Evolutionary conservation across 306 rosid genomes (phyloP), one percentile per base, ranked within the genome.

Genomic region (Vigna radiata): DNA sequence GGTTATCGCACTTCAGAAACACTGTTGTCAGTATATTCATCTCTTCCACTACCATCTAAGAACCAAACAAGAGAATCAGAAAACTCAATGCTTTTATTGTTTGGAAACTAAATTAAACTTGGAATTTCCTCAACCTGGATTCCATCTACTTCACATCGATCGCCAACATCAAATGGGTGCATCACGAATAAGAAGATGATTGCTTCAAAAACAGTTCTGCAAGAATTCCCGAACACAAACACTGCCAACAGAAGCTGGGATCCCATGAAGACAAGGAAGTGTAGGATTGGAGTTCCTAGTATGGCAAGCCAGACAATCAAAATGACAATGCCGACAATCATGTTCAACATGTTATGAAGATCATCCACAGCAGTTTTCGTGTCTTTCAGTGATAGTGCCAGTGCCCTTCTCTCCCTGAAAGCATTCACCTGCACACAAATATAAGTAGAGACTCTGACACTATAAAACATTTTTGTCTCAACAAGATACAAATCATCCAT

Each of bases 211-310:
- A 83, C 68, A 2, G 88, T 88, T 85, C 77, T 86, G 75, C 92
- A 89, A 27, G 94, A 83, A 84, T 91, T 91, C 33, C 97, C 97
- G 53, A 91, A 91, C 21, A 91, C 65, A 70, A 91, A 91, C 50
- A 89, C 94, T 18, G 75, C 92, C 21, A 91, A 62, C 59, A 91
- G 85, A 18, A 89, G 77, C 79, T 91, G 97, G 46, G 97, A 91
- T 77, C 89, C 85, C 15, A 84, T 54, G 19, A 85, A 81, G 52
- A 85, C 56, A 71, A 89, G 71, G 59, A 86, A 79, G 65, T 83
- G 49, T 83, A 72, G 73, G 92, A 71, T 91, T 86, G 90, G 27
- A 88, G 81, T 82, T 77, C 90, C 55, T 86, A 73, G 83, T 56
- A 91, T 76, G 19, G 85, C 64, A 47, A 91, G 92, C 92, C 87